Evolutionary conservation across 352 stramenopile genomes (phyloP), one percentile per base, ranked within the genome.

Genomic region (Pilasporangium apinafurcum): DNA sequence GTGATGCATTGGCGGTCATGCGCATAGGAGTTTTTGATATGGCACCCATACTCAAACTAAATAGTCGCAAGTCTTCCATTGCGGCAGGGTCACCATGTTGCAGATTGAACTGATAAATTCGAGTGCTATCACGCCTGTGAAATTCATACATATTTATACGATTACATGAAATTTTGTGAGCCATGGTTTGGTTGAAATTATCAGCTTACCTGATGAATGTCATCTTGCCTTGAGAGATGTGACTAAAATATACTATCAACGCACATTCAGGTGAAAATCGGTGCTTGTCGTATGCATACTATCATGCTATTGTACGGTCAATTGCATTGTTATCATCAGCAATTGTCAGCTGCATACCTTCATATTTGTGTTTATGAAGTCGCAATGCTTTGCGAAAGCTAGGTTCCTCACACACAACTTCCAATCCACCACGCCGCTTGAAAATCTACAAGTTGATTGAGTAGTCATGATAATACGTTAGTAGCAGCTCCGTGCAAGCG

Each of bases 41-140:
- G 17, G 72, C 74, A 9, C 78, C 74, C 10, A 57, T 53, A 5
- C 58, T 59, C 5, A 90, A 27, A 3, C 62, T 66, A 30, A 90
- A 90, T 16, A 59, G 53, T 8, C 70, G 58, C 30, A 90, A 32
- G 27, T 51, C 48, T 16, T 54, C 34, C 44, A 90, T 69, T 24
- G 64, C 51, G 1, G 49, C 37, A 1, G 68, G 60, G 1, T 80
- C 54, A 1, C 61, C 78, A 22, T 65, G 47, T 14, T 62, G 68
- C 10, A 86, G 32, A 39, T 90, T 90, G 48, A 69, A 90, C 61
- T 90, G 78, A 9, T 69, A 69, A 8, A 79, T 64, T 10, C 58
- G 60, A 14, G 53, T 52, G 3, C 45, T 27, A 12, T 83, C 69
- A 5, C 78, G 74, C 36, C 71, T 85, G 24, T 21, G 43, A 4